Conservation (phyloP, 208 protist species). For the Tritrichomonas foetus region DNA sequence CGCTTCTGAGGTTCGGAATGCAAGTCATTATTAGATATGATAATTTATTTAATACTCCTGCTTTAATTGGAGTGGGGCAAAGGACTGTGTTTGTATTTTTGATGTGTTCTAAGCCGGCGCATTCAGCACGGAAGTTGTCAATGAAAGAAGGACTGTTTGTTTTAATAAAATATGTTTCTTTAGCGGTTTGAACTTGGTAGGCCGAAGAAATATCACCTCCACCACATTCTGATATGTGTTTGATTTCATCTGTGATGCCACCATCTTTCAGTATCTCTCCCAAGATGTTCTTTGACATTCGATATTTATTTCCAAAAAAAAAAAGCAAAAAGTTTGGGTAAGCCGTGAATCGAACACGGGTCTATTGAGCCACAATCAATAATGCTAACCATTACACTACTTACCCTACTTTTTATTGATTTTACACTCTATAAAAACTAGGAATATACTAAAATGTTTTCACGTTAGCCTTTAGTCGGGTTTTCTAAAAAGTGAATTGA, state of each 20-base stretch:
- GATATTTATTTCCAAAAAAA: no score
- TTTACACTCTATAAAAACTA: no score
- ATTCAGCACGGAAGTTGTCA: not conserved
- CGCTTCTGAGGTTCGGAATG: not conserved
- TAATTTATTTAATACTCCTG: not conserved
- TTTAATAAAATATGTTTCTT: not conserved
- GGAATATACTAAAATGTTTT: no score
- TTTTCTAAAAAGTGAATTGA: no score
- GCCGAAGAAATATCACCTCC: not conserved
- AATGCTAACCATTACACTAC: no score
- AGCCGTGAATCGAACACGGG: no score
- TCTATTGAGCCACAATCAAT: no score
- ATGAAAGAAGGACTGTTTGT: not conserved
- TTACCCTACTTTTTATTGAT: no score
- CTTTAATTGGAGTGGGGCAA: not conserved
- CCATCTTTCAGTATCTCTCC: not conserved
- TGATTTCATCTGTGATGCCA: not conserved
- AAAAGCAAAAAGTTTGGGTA: no score
- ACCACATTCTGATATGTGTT: not conserved
- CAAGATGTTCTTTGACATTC: not conserved
- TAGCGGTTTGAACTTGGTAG: not conserved
- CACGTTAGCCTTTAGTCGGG: no score
- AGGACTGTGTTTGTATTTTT: not conserved
- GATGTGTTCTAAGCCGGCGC: not conserved
- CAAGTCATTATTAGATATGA: not conserved